These are phyloP conservation scores for Paramecium primaurelia DNA, from an alignment of 73 alveolate species.

Conservation along the genomic window DNA sequence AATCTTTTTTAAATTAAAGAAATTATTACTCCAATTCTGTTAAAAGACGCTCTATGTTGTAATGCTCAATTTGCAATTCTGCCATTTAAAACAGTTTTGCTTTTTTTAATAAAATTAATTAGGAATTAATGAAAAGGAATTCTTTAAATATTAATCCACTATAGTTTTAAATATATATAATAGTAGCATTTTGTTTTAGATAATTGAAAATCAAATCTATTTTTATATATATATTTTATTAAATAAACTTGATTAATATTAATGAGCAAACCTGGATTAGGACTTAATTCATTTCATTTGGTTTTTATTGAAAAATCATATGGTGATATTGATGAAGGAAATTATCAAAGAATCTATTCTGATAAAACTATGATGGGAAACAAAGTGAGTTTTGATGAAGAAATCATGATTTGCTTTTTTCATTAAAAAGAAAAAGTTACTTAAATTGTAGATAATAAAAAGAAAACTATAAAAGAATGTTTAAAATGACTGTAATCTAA, in stretches of 20 bases:
- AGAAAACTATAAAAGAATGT: not conserved
- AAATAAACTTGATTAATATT: not conserved
- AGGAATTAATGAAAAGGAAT: not conserved
- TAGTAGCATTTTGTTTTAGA: not conserved
- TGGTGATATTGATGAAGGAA: not conserved
- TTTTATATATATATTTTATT: not conserved
- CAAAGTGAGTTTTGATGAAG: not conserved
- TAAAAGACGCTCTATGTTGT: conserved; percentile 8
- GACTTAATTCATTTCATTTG: not conserved
- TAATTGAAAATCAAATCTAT: not conserved
- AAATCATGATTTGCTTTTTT: not conserved
- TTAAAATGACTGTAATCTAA: not conserved
- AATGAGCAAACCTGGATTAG: conserved; percentile 20
- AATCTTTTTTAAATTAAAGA: not conserved
- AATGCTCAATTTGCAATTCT: conserved; percentile 39
- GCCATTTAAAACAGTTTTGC: conserved; percentile 1
- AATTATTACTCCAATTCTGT: not conserved
- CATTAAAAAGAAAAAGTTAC: not conserved
- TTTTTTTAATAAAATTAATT: not conserved
- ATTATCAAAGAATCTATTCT: not conserved
- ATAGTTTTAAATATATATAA: not conserved
- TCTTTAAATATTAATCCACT: not conserved
- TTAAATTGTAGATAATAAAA: not conserved
- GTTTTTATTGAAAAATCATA: not conserved
- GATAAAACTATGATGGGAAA: not conserved